Evolutionary conservation across 2,329 filamentous ascomycete species (phyloP).

Genomic region (Arthrobotrys musiformis): DNA sequence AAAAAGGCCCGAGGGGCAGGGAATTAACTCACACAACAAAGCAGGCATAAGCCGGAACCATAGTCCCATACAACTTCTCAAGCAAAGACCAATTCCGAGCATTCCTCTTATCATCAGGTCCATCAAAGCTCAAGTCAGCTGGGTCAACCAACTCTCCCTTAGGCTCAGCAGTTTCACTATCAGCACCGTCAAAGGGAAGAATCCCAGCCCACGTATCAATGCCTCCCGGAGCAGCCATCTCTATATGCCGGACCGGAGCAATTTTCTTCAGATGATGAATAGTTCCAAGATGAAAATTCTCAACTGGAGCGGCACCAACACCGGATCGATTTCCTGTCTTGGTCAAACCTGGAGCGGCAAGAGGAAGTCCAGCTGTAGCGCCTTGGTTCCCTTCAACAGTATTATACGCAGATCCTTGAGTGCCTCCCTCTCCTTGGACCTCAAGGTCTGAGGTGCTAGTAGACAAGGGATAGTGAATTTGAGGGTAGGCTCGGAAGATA

Average conservation of each 20-base stretch:
- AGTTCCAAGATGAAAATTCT: neutral
- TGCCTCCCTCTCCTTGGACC: neutral
- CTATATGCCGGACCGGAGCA: neutral
- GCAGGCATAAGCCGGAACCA: constrained; percentile 41
- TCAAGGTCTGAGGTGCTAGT: neutral
- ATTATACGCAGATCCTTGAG: neutral
- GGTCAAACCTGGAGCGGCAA: neutral
- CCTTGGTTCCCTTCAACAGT: neutral
- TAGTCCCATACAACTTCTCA: constrained; percentile 32
- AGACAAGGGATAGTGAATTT: constrained; percentile 1
- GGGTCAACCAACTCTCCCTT: constrained; percentile 13
- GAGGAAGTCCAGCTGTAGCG: neutral
- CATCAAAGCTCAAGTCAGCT: constrained; percentile 39
- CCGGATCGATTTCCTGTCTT: neutral
- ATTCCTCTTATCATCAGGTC: constrained; percentile 46
- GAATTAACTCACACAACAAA: constrained; percentile 55
- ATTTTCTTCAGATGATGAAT: neutral
- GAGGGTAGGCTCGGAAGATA: constrained; percentile 4
- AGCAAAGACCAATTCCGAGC: constrained; percentile 33
- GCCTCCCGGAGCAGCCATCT: constrained; percentile 28
- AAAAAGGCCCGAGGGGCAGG: neutral
- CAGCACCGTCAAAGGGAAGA: neutral
- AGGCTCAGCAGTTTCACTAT: neutral
- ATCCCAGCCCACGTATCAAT: constrained; percentile 1
- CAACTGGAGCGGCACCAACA: neutral